These are phyloP conservation scores for Persicaria tinctoria DNA, from an alignment of 148 eudicot species.

Conservation along the genomic window DNA sequence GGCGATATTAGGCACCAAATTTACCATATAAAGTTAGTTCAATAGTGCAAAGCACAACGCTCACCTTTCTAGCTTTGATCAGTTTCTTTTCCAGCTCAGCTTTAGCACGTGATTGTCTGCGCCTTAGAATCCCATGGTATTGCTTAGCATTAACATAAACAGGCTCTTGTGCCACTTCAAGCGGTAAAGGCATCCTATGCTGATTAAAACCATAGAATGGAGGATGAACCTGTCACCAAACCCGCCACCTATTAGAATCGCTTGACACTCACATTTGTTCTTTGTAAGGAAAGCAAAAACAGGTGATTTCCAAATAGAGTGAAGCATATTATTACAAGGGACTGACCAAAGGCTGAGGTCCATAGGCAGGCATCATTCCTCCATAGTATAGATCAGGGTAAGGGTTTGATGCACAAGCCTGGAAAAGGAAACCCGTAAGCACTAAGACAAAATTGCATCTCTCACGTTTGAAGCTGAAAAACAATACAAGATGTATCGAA, in stretches of 20 bases:
- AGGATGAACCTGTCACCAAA: neutral
- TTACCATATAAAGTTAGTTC: no score
- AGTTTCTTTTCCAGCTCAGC: constrained; percentile 12
- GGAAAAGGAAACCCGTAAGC: constrained; percentile 7
- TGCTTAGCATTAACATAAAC: no score
- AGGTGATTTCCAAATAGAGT: neutral
- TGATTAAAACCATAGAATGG: neutral
- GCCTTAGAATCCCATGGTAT: no score
- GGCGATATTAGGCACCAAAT: no score
- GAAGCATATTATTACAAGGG: neutral
- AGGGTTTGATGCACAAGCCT: constrained; percentile 73
- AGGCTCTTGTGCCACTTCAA: constrained; percentile 51
- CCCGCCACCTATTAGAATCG: neutral
- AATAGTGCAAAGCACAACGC: neutral
- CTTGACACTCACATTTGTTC: neutral
- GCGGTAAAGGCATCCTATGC: constrained; percentile 40
- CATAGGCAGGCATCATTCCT: constrained; percentile 72
- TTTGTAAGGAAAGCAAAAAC: neutral
- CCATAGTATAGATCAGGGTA: constrained; percentile 69
- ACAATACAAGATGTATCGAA: no score
- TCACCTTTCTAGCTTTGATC: constrained; percentile 48
- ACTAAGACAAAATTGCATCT: no score
- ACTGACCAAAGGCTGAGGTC: constrained; percentile 66
- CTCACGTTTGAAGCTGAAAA: no score
- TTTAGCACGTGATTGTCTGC: no score